A percentile compares a stretch with the other conserved stretches of the same genome.
phyloP scores from a whole-genome alignment of 2,329 filamentous ascomycete genomes.

The Periglandula ipomoeae region DNA sequence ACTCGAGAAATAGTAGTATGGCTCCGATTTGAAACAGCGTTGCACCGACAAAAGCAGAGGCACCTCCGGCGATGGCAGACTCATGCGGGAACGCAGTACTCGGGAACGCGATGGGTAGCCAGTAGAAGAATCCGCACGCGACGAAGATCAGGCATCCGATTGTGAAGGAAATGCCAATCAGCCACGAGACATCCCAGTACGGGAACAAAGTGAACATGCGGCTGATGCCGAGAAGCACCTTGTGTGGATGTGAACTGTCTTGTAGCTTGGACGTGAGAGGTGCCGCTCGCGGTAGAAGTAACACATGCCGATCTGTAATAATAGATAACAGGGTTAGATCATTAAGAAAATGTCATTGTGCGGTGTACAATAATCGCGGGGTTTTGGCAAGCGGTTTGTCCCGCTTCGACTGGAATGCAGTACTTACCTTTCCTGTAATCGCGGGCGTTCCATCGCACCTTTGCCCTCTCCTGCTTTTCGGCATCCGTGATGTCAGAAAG shows the following conservation, averaged over 20 bases:
- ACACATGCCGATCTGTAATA: conserved; percentile 9
- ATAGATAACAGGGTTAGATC: no score
- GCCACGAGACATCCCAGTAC: conserved; percentile 16
- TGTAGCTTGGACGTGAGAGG: conserved; percentile 9
- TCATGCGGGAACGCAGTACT: conserved; percentile 35
- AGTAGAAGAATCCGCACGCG: conserved; percentile 40
- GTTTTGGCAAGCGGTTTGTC: not conserved
- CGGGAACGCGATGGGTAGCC: conserved; percentile 47
- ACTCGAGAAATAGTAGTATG: conserved; percentile 48
- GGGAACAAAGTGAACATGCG: conserved; percentile 14
- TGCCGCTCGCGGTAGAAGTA: conserved; percentile 9
- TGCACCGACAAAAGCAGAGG: conserved; percentile 50
- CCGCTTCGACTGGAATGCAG: not conserved
- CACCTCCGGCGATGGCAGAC: conserved; percentile 32
- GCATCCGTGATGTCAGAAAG: conserved; percentile 2
- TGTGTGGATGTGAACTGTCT: not conserved
- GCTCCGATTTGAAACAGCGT: conserved; percentile 51
- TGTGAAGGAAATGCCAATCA: conserved; percentile 13
- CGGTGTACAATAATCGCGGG: no score
- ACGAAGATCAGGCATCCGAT: conserved; percentile 14
- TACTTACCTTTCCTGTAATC: conserved; percentile 9
- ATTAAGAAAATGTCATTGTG: no score
- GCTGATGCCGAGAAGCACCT: conserved; percentile 8
- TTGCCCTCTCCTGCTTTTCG: conserved; percentile 6
- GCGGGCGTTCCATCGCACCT: conserved; percentile 11